Conservation (phyloP, 2,329 filamentous ascomycete species). For the Mariannaea sp. region DNA sequence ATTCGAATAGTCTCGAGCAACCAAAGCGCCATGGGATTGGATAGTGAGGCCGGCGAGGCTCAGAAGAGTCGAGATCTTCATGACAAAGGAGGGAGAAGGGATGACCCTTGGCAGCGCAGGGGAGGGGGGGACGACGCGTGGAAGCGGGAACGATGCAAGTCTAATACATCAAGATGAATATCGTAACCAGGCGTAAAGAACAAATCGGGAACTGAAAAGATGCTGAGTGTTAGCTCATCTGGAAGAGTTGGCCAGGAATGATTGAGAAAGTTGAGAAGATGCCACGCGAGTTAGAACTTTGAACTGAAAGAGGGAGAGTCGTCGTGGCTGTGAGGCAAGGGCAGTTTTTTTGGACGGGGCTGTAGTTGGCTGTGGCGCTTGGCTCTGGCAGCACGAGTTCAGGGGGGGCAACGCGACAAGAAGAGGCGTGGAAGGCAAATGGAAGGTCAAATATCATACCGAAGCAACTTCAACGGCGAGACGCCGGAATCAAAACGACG, state of each 20-base stretch:
- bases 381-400: not conserved
- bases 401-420: not conserved
- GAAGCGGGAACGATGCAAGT: conserved; percentile 15
- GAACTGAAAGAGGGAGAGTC: conserved; percentile 7
- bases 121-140: conserved; percentile 25
- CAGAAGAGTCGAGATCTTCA: conserved; percentile 59
- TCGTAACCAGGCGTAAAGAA: conserved; percentile 15
- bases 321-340: not conserved
- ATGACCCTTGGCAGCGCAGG: conserved; percentile 27
- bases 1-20: conserved; percentile 72
- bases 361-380: conserved; percentile 1
- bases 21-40: conserved; percentile 54
- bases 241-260: not conserved
- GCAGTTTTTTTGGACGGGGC: not conserved
- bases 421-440: not conserved
- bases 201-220: conserved; percentile 8
- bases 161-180: conserved; percentile 34
- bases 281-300: conserved; percentile 24
- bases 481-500: conserved; percentile 2
- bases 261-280: conserved; percentile 10
- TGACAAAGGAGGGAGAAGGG: conserved; percentile 36
- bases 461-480: conserved; percentile 11
- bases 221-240: conserved; percentile 13
- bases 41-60: conserved; percentile 58
- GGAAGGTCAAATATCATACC: conserved; percentile 23